Evolutionary conservation across 2,329 filamentous ascomycete species (phyloP).

Genomic region (Emmonsiellopsis sp.): DNA sequence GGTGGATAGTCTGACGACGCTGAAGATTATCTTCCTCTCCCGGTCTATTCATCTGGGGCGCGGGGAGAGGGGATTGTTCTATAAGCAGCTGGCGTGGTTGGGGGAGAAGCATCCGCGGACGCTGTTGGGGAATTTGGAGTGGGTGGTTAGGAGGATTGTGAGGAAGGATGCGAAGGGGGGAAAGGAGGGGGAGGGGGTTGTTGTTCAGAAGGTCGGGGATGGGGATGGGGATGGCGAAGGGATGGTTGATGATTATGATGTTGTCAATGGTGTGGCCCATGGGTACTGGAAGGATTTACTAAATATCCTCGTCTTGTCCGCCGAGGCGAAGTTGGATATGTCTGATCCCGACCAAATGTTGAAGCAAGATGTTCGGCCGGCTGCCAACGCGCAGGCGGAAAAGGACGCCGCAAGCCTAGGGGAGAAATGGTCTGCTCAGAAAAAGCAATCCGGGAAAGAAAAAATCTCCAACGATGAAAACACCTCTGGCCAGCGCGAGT

Average conservation of each 20-base stretch:
- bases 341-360: constrained; percentile 34
- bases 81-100: constrained; percentile 49
- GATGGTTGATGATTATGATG: constrained; percentile 34
- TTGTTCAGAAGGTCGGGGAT: constrained; percentile 19
- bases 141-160: constrained; percentile 49
- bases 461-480: too few relatives aligned
- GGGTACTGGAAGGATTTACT: constrained; percentile 56
- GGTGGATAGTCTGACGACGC: constrained; percentile 39
- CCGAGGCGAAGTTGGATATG: constrained; percentile 39
- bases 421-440: neutral
- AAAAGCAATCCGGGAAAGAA: too few relatives aligned
- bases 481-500: neutral
- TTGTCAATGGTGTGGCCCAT: constrained; percentile 44
- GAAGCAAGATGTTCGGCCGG: constrained; percentile 20
- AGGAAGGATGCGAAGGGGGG: constrained; percentile 43
- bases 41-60: constrained; percentile 56
- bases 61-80: constrained; percentile 40
- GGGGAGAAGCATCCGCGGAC: constrained; percentile 47
- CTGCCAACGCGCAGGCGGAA: constrained; percentile 12
- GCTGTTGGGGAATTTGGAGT: constrained; percentile 44
- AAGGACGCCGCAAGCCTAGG: constrained; percentile 6
- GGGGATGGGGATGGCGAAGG: constrained; percentile 18
- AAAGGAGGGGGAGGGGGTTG: constrained; percentile 27
- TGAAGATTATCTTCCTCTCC: constrained; percentile 53
- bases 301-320: constrained; percentile 47